Percentiles rank a stretch among this genome's conserved stretches.
Evolutionary conservation across 148 eudicot genomes (phyloP).

Genomic region (Pouteria glomerata): DNA sequence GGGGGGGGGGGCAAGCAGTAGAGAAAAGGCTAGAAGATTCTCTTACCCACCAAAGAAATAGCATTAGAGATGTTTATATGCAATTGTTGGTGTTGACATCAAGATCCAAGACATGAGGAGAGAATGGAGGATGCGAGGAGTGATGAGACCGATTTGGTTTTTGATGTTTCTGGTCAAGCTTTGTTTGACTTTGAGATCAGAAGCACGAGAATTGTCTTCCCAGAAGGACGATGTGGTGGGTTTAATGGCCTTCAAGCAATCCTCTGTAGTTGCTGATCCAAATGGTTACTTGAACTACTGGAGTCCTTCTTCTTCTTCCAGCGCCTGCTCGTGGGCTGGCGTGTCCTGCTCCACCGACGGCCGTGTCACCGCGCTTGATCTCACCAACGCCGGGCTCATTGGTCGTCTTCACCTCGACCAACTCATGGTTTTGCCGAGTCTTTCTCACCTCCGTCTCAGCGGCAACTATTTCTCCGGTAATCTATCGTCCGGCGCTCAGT

Average conservation of each 20-base stretch:
- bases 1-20: not conserved
- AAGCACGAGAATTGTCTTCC: constrained; percentile 9
- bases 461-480: constrained; percentile 40
- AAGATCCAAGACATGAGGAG: not conserved
- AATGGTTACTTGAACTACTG: constrained; percentile 26
- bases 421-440: constrained; percentile 25
- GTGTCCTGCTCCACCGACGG: constrained; percentile 25
- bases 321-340: constrained; percentile 40
- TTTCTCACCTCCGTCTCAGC: constrained; percentile 18
- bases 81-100: constrained; percentile 1
- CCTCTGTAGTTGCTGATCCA: constrained; percentile 31
- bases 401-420: constrained; percentile 32
- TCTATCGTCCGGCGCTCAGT: constrained; percentile 14
- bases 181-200: constrained; percentile 12
- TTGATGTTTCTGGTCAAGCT: constrained; percentile 10
- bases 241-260: constrained; percentile 35
- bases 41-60: constrained; percentile 3
- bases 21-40: too few species aligned
- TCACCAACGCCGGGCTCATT: constrained; percentile 25
- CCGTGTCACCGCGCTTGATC: constrained; percentile 22
- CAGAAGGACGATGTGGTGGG: constrained; percentile 16
- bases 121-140: not conserved
- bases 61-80: not conserved
- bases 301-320: constrained; percentile 23
- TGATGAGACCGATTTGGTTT: constrained; percentile 4